Evolutionary conservation across 495 filamentous ascomycete species (phyloP), one percentile per base, ranked within the genome.

Genomic region (Oidiodendron maius): DNA sequence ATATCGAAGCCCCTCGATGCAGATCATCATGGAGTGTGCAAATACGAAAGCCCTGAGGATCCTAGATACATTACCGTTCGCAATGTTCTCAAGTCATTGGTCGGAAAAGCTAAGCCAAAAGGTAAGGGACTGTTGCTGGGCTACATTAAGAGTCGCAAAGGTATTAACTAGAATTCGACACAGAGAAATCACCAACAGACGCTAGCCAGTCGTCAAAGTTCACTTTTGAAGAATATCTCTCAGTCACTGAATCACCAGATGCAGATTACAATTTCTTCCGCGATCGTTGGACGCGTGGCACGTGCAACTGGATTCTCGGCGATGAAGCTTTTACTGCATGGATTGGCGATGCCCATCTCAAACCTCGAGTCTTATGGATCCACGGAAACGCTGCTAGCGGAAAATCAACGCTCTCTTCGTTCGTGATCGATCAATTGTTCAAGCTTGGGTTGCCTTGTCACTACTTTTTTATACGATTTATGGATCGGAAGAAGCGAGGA

Each of bases 1-100:
- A 60, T 60, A 1, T 64, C 61, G 0, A 63, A 52, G 18, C 47
- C 66, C 1, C 39, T 78, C 3, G 47, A 72, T 46, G 74, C 72
- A 0, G 65, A 76, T 41, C 74, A 78, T 42, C 68, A 69, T 34
- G n/a, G 6, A 15, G 62, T 77, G 24, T 76, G 72, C 62, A 77
- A 77, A 49, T 77, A 61, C 40, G 40, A 52, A 4, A 63, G 57
- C 35, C 62, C 52, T 1, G 26, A 44, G 5, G 73, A 77, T 46
- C 53, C 70, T 3, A 64, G 67, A 46, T 76, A 75, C 51, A 42
- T 62, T 4, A 53, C 42, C 1, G 50, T 76, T 2, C 51, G 65
- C 21, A 71, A 72, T 48, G 64, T 60, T 0, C 50, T 75, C 1
- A 59, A 42, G 3, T 48, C 55, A 22, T 18, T 25, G 16, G 18